These are phyloP conservation scores for Schizopora paradoxa DNA, from an alignment of 1,284 basidiomycete genomes.

Conservation along the genomic window DNA sequence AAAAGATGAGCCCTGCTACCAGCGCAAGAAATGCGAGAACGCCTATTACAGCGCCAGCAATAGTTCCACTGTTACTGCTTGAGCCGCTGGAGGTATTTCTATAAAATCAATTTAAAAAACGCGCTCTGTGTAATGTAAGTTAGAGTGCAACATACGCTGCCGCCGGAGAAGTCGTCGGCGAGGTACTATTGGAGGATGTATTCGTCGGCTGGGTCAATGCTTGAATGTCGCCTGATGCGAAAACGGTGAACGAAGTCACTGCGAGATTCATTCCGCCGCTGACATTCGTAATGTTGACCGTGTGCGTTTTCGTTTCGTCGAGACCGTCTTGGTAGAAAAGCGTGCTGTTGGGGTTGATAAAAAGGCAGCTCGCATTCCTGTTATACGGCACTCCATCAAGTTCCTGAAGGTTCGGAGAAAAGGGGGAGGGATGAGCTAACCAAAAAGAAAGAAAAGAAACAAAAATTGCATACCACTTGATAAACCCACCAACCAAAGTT, in stretches of 20 bases:
- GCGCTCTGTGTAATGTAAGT: too few species aligned
- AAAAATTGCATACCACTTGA: background rate
- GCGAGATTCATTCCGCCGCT: constrained; percentile 14
- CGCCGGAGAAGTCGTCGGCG: background rate
- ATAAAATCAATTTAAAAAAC: too few species aligned
- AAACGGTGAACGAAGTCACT: constrained; percentile 19
- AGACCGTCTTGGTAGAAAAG: constrained; percentile 31
- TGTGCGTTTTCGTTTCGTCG: constrained; percentile 26
- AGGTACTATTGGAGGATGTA: background rate
- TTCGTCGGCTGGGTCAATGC: background rate
- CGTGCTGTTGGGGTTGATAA: constrained; percentile 30
- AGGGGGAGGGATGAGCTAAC: constrained; percentile 28
- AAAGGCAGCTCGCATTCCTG: constrained; percentile 29
- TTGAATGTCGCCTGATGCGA: background rate
- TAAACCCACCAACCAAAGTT: constrained; percentile 12
- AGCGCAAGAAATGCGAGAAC: background rate
- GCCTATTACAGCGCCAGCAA: constrained; percentile 2
- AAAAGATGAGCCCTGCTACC: background rate
- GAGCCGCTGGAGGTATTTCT: too few species aligned
- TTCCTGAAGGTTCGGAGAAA: constrained; percentile 4
- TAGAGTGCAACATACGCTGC: background rate
- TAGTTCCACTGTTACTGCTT: background rate
- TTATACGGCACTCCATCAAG: constrained; percentile 24
- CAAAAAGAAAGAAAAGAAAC: constrained; percentile 18
- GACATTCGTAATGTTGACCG: constrained; percentile 26